A percentile compares a stretch with the other conserved stretches of the same genome.
Evolutionary conservation across 106 monocot genomes (phyloP).

Genomic region (Dendrobium officinale): DNA sequence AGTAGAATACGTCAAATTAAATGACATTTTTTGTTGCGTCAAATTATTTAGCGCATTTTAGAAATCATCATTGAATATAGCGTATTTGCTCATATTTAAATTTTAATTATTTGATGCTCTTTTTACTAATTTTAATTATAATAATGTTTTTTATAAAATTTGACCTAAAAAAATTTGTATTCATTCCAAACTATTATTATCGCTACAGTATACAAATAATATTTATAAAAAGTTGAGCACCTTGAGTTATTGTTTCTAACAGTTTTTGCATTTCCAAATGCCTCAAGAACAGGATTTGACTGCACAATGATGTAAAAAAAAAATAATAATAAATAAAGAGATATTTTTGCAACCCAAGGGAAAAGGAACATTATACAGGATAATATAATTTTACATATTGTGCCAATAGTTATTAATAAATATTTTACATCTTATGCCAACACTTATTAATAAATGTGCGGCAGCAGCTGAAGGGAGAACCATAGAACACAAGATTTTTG

Average conservation of each 20-base stretch:
- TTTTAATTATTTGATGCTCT: not conserved
- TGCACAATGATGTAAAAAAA: slow-evolving; percentile 18
- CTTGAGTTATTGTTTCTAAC: slow-evolving; percentile 96
- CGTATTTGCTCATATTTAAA: no score
- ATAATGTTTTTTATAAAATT: no score
- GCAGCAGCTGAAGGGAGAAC: not conserved
- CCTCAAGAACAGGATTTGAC: slow-evolving; percentile 98
- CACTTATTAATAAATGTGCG: not conserved
- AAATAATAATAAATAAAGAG: not conserved
- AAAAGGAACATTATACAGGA: slow-evolving; percentile 7
- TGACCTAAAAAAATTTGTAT: not conserved
- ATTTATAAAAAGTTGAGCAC: slow-evolving; percentile 11
- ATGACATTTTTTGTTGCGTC: no score
- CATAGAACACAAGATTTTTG: no score
- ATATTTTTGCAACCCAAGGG: not conserved
- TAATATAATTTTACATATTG: not conserved
- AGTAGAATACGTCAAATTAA: no score
- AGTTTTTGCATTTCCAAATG: slow-evolving; percentile 97
- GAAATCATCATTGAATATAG: no score
- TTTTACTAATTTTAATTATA: no score
- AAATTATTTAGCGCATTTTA: no score
- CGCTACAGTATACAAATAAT: not conserved
- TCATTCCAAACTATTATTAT: not conserved
- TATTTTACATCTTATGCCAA: not conserved
- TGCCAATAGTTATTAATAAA: not conserved